Evolutionary conservation across 352 stramenopile species (phyloP), one percentile per base, ranked within the genome.

Genomic region (Phytophthora citrophthora): DNA sequence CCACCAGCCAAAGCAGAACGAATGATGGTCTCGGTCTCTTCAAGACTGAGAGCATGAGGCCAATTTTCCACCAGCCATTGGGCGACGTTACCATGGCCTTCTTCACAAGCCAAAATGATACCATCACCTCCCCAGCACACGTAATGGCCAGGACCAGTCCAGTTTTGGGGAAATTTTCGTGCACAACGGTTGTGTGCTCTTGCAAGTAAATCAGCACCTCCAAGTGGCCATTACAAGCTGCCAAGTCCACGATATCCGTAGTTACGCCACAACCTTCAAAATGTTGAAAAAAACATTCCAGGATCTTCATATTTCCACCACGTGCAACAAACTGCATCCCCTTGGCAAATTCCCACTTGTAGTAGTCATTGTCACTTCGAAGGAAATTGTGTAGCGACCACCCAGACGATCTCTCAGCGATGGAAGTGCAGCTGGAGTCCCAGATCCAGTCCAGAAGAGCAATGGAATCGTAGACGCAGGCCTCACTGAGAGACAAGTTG

Each of bases 331-430:
- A 29, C 4, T 23, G 11, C 48, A 55, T 11, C 2, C 16, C 16
- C 40, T 45, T 23, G 5, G 31, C 20, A 26, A 64, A 57, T 26
- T 55, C 24, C 18, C 39, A 52, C 3, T 15, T n/a, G 11, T 64
- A 46, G 15, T 64, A 64, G 29, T 38, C 18, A 1, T 9, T 13
- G n/a, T 64, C 39, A 0, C 47, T 43, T 1, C 38, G 26, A 5
- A 64, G 40, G 40, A 46, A 53, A 20, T 48, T 57, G 11, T 1
- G 15, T 0, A 64, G 38, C 12, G 47, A 53, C 46, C 46, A 64
- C 7, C 11, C 5, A 10, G 38, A 13, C 16, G 6, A 34, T 31
- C 18, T 27, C 10, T 7, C 18, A 29, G 5, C 12, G 20, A 38
- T 5, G 0, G 13, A 60, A 31, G 1, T 12, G 5, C 16, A 29